Percentiles rank a stretch among this genome's conserved stretches.
phyloP scores from a whole-genome alignment of 1,284 basidiomycete species.

The Violaceomyces palustris region DNA sequence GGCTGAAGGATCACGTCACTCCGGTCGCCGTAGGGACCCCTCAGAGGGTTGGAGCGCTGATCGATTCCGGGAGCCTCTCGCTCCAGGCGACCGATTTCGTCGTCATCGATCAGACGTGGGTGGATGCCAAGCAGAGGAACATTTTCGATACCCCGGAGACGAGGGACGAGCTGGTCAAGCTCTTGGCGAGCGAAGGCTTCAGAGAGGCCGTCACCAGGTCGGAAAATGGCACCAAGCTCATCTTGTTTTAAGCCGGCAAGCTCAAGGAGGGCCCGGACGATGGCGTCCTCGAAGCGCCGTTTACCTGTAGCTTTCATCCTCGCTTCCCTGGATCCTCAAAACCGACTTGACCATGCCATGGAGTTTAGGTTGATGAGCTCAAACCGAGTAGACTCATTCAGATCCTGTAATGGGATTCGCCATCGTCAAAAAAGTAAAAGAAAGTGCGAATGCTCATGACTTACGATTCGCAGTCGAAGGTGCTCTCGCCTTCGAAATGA shows the following conservation, averaged over 20 bases:
- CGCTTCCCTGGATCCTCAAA: background rate
- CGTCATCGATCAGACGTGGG: conserved; percentile 44
- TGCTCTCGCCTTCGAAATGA: too few species aligned
- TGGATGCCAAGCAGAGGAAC: conserved; percentile 39
- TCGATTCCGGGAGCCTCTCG: conserved; percentile 24
- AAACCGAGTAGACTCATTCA: background rate
- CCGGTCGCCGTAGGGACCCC: conserved; percentile 46
- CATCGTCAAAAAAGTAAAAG: too few species aligned
- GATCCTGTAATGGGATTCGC: background rate
- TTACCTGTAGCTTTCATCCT: too few species aligned
- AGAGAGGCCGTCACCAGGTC: conserved; percentile 11
- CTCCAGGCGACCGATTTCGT: conserved; percentile 29
- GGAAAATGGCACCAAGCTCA: conserved; percentile 9
- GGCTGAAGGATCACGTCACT: conserved; percentile 28
- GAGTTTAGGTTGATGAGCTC: background rate
- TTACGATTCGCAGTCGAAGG: too few species aligned
- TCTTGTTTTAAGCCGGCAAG: conserved; percentile 13
- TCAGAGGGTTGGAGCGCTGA: conserved; percentile 31
- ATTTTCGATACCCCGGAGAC: conserved; percentile 46
- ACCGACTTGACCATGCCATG: background rate
- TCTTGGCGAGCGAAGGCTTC: conserved; percentile 20
- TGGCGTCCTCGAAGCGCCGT: background rate
- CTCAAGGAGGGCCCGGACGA: background rate
- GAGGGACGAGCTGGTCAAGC: conserved; percentile 34
- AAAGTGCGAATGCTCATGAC: too few species aligned